These are phyloP conservation scores for Plasmodium vinckei DNA, from an alignment of 169 alveolate genomes.

Conservation along the genomic window DNA sequence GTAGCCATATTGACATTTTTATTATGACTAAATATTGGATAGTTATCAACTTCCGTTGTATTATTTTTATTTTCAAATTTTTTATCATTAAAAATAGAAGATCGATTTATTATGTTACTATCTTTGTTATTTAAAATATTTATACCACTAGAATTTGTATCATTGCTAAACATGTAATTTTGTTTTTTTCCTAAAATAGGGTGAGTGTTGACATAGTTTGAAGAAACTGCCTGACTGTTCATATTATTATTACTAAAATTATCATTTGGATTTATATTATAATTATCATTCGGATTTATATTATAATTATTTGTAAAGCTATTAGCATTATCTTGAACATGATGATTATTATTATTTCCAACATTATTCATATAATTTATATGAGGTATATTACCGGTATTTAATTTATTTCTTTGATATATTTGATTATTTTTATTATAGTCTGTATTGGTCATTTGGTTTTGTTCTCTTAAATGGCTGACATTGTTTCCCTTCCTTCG, in stretches of 20 bases:
- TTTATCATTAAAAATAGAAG: too few relatives aligned
- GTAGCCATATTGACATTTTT: too few relatives aligned
- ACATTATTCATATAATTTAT: not conserved
- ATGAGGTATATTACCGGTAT: not conserved
- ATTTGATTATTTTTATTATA: conserved; percentile 16
- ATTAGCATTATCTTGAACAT: not conserved
- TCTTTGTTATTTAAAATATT: not conserved
- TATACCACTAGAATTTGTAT: not conserved
- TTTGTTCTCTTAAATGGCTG: conserved; percentile 6
- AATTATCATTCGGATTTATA: conserved; percentile 2
- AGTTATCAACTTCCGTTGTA: not conserved
- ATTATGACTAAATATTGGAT: not conserved
- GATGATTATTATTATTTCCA: not conserved
- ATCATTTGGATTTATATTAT: conserved; percentile 4
- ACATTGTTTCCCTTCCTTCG: conserved; percentile 57
- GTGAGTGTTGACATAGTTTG: conserved; percentile 28
- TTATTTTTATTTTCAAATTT: conserved; percentile 12
- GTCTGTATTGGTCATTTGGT: conserved; percentile 20
- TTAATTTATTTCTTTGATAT: conserved; percentile 6
- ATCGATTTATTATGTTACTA: not conserved
- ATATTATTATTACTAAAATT: not conserved
- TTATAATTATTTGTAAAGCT: not conserved
- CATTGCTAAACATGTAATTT: not conserved
- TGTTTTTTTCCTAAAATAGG: conserved; percentile 25
- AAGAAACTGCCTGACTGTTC: not conserved